Evolutionary conservation across 108 stramenopile genomes (phyloP), one percentile per base, ranked within the genome.

Genomic region (Skeletonema grethae): DNA sequence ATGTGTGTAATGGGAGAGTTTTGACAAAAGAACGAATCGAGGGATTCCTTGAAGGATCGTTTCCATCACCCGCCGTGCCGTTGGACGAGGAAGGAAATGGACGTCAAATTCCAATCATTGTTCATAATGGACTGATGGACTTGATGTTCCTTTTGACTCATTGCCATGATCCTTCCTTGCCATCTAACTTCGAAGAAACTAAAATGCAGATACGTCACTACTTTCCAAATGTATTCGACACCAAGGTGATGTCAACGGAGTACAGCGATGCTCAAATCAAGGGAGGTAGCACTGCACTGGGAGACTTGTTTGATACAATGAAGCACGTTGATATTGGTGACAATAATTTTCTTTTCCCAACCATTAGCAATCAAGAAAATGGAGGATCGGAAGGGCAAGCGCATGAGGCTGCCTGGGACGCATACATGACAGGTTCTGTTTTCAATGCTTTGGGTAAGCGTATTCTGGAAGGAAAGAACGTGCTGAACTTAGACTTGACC

Each of bases 51-150:
- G 66, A 56, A 13, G 77, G 72, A 20, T 12, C 61, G 43, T 53
- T 53, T 39, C 45, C 72, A 24, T 55, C 35, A 7, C 56, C 72
- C 22, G 64, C 66, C 25, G 7, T 62, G 3, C 57, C 75, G 12
- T 39, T 53, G 4, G 10, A 41, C 4, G 30, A 60, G 12, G 43
- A 3, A 41, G 63, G 22, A 20, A 38, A 48, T 10, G 63, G 67
- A 31, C 60, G 86, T 31, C 77, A 82, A 57, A 84, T 92, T 45
- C 93, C 93, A 18, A 58, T 95, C 13, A 76, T 95, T 29, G 82
- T 92, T 57, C 93, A 95, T 78, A 95, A 95, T 85, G 93, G 93
- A 0, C 78, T 90, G 48, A 86, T 88, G 87, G 93, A 95, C 70
- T 57, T 95, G 15, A 66, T 90, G 45, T 95, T 95, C 67, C 66